Percentiles rank a stretch among this genome's conserved stretches.
phyloP scores from a whole-genome alignment of 768 basidiomycete species.

The Mycena latifolia region DNA sequence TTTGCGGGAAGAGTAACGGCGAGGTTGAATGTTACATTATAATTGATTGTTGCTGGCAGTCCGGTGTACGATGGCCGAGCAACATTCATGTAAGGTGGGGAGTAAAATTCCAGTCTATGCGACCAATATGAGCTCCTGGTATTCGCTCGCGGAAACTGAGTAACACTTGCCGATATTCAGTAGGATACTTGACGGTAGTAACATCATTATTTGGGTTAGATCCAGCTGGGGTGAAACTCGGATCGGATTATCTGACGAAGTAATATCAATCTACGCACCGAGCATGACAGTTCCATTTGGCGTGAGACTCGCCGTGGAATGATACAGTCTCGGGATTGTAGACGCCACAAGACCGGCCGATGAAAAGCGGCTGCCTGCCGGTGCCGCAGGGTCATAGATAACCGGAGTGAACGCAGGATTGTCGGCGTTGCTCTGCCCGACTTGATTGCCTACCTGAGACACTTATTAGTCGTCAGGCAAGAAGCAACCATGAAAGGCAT shows the following conservation, averaged over 20 bases:
- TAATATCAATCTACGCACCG: constrained; percentile 23
- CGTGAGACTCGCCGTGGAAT: constrained; percentile 47
- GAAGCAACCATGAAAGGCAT: neutral
- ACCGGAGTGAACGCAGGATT: constrained; percentile 48
- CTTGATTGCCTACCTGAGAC: constrained; percentile 44
- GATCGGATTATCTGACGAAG: neutral
- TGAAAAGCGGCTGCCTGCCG: constrained; percentile 46
- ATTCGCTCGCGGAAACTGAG: neutral
- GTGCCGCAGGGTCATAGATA: constrained; percentile 47
- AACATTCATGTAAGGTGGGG: constrained; percentile 56
- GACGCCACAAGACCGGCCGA: constrained; percentile 45
- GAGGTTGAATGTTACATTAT: constrained; percentile 51
- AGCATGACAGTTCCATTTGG: constrained; percentile 49
- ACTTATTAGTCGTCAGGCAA: neutral
- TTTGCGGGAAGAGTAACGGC: constrained; percentile 47
- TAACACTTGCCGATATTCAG: constrained; percentile 48
- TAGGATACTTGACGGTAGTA: constrained; percentile 38
- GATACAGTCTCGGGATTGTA: constrained; percentile 49
- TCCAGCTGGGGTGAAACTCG: constrained; percentile 47
- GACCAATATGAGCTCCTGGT: neutral
- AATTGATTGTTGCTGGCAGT: constrained; percentile 51
- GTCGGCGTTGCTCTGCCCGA: constrained; percentile 54
- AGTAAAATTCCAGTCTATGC: constrained; percentile 52
- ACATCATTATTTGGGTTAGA: constrained; percentile 58
- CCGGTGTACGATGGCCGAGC: no score